These are phyloP conservation scores for Exophiala phaeomuriformis DNA, from an alignment of 2,329 filamentous ascomycete species.

Conservation along the genomic window DNA sequence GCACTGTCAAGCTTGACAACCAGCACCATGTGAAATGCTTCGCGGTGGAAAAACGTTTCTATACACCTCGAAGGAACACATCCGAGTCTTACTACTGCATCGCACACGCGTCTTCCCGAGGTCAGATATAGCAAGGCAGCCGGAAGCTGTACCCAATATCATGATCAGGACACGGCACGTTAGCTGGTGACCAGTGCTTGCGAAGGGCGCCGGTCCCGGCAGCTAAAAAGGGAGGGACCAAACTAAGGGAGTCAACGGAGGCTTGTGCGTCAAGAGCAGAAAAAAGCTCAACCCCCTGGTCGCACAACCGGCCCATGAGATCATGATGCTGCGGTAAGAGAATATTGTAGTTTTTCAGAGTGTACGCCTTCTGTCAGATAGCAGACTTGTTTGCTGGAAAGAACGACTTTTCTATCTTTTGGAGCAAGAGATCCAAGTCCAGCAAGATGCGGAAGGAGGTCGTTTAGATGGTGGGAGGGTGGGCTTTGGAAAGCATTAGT, in stretches of 20 bases:
- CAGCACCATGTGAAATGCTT: no score
- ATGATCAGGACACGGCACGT: background rate
- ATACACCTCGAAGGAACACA: no score
- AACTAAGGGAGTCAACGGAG: background rate
- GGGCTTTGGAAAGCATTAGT: background rate
- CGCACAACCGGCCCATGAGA: background rate
- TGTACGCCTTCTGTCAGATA: no score
- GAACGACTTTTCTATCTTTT: no score
- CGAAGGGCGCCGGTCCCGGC: background rate
- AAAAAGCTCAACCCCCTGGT: background rate
- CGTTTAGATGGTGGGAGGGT: background rate
- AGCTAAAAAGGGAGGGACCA: background rate
- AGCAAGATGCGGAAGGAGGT: background rate
- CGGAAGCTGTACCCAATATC: no score
- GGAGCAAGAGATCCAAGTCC: no score
- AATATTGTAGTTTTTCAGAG: no score
- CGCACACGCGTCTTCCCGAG: no score
- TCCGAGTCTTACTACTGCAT: no score
- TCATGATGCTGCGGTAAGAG: background rate
- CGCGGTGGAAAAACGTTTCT: no score
- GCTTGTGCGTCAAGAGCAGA: background rate
- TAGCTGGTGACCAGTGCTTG: background rate
- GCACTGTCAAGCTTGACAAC: background rate
- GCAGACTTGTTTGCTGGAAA: no score
- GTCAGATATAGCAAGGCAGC: no score